Evolutionary conservation across 495 filamentous ascomycete species (phyloP), one percentile per base, ranked within the genome.

Genomic region (Neurospora intermedia): DNA sequence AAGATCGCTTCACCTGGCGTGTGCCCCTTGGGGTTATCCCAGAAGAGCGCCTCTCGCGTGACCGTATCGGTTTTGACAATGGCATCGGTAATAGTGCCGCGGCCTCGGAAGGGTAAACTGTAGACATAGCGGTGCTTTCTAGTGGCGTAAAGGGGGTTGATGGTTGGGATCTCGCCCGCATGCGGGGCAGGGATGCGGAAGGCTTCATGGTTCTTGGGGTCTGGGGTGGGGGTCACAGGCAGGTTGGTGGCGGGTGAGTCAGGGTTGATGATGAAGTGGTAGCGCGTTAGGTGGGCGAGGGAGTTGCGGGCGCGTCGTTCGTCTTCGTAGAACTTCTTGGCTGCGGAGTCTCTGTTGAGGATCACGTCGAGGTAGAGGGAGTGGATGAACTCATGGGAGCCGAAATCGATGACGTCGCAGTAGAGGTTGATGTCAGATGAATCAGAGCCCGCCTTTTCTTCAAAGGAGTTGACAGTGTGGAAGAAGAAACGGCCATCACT

Each of bases 1-100:
- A 95, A 94, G 66, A 94, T 90, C 0, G 91, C 84, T 76, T 95
- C 92, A 4, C 92, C 89, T 0, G 92, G 90, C 0, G 87, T 91
- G 69, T 94, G 91, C 0, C 86, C 91, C 69, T 87, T 83, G 15
- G 78, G 78, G 13, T 78, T 81, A 3, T 82, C 80, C 92, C 89
- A 93, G n/a, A 81, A 79, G 3, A 79, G 54, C 1, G 81, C 75
- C 62, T 83, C 81, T 39, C 85, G 79, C 0, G 87, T 91, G 15
- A 82, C 78, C 6, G 84, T 84, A 78, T 95, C 91, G 43, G 89
- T 87, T 76, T 94, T 95, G 70, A 87, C 83, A 31, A 96, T 85
- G 0, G 86, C 86, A 73, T 94, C 92, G 7, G 90, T 78, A 39
- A 93, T 82, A 0, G 89, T 88, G 11, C 88, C 88, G 42, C 86